Percentiles rank a stretch among this genome's conserved stretches.
Evolutionary conservation across 208 protist species (phyloP).

Genomic region (Vickermania spadyakhi): DNA sequence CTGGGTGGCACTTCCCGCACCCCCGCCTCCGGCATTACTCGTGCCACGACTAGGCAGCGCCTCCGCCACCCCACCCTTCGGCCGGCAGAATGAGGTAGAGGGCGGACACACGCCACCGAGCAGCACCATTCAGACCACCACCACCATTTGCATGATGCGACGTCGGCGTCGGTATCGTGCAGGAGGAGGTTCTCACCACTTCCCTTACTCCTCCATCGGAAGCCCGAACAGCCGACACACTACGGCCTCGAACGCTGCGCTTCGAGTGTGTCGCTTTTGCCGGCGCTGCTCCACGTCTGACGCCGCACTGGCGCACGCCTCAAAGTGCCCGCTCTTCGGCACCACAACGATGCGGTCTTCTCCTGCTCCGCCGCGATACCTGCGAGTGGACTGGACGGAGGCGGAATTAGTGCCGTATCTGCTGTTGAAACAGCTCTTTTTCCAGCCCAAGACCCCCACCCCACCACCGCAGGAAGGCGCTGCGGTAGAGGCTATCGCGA

Average conservation of each 20-base stretch:
- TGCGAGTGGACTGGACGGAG: background rate
- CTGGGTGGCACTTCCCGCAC: background rate
- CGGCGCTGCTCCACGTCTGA: no score
- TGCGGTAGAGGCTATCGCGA: no score
- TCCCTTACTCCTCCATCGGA: no score
- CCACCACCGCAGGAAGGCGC: no score
- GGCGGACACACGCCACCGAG: background rate
- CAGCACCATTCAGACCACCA: background rate
- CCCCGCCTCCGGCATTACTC: background rate
- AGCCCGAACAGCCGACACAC: no score
- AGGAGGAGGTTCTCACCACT: no score
- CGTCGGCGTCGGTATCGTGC: no score
- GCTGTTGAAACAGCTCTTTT: background rate
- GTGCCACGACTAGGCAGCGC: background rate
- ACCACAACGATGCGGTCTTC: no score
- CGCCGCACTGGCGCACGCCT: no score
- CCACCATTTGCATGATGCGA: background rate
- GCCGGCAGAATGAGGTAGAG: background rate
- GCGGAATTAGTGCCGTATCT: conserved; percentile 3
- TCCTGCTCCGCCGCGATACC: background rate
- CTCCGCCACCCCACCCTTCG: background rate
- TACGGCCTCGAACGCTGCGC: no score
- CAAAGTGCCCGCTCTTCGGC: background rate
- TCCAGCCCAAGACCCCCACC: no score
- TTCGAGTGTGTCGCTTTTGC: no score